Evolutionary conservation across 164 flowering plant species (phyloP).

Genomic region (Nymphaea thermarum): DNA sequence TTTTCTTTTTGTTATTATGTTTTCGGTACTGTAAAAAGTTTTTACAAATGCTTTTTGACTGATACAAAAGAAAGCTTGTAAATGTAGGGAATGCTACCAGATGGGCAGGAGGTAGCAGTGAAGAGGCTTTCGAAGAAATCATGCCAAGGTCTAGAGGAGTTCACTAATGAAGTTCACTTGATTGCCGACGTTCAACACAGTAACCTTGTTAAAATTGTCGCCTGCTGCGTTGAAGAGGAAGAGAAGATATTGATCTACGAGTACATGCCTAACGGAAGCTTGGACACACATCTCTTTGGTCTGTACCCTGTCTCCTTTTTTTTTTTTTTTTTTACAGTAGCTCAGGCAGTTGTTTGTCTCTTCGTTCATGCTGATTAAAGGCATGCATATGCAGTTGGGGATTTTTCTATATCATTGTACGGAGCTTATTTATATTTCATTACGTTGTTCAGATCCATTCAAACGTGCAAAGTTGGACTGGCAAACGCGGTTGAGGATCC

Average conservation of each 20-base stretch:
- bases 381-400: no score
- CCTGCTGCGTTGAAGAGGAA: not conserved
- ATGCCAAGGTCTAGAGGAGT: not conserved
- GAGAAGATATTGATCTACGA: not conserved
- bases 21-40: no score
- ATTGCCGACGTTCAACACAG: not conserved
- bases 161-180: not conserved
- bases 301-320: not conserved
- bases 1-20: no score
- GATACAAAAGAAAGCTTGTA: not conserved
- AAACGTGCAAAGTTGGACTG: slow-evolving; percentile 16
- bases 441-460: not conserved
- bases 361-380: no score
- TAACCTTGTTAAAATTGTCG: not conserved
- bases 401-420: not conserved
- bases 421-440: no score
- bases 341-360: no score
- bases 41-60: no score
- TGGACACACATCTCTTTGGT: not conserved
- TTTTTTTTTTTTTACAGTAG: not conserved
- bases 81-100: not conserved
- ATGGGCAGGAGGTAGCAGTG: not conserved
- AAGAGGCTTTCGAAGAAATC: not conserved
- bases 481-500: slow-evolving; percentile 26
- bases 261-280: not conserved